Conservation (phyloP, 2,329 filamentous ascomycete genomes). For the Furcasterigmium sp. region DNA sequence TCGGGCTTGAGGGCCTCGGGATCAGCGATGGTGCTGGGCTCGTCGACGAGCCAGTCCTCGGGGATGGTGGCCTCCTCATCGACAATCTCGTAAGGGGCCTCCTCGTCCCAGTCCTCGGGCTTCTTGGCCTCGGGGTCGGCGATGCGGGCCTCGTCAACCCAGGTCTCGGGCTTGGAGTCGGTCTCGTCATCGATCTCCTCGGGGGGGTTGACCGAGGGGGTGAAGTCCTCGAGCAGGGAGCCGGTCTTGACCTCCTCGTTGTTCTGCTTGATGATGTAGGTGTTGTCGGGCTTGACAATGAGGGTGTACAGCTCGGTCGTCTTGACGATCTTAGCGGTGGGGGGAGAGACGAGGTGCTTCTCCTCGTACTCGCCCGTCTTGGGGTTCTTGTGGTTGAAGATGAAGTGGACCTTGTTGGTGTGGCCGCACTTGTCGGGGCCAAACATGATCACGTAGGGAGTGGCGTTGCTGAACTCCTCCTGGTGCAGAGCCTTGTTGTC, state of each 20-base stretch:
- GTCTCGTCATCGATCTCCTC: slow-evolving; percentile 94
- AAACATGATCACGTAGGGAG: slow-evolving; percentile 99
- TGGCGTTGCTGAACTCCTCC: slow-evolving; percentile 96
- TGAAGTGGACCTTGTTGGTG: slow-evolving; percentile 98
- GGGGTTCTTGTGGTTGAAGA: slow-evolving; percentile 99
- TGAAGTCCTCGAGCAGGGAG: slow-evolving; percentile 90
- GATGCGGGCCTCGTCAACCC: slow-evolving; percentile 92
- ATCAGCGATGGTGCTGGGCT: slow-evolving; percentile 78
- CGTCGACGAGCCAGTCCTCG: slow-evolving; percentile 92
- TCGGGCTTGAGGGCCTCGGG: slow-evolving; percentile 96
- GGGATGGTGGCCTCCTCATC: slow-evolving; percentile 89
- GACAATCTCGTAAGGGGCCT: slow-evolving; percentile 92
- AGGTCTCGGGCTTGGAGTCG: slow-evolving; percentile 90
- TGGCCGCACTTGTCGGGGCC: slow-evolving; percentile 98
- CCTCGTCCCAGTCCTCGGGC: slow-evolving; percentile 98
- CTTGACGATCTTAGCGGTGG: slow-evolving; percentile 84
- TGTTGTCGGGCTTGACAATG: slow-evolving; percentile 94
- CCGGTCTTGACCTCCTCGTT: slow-evolving; percentile 84
- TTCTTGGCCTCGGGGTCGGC: slow-evolving; percentile 89
- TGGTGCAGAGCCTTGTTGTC: slow-evolving; percentile 96
- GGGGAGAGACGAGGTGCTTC: slow-evolving; percentile 89
- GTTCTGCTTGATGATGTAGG: slow-evolving; percentile 87
- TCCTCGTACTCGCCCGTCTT: slow-evolving; percentile 99
- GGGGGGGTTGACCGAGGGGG: slow-evolving; percentile 84
- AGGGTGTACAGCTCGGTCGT: slow-evolving; percentile 92